Conservation (phyloP, 1,284 basidiomycete genomes). For the Ustilago trichophora region DNA sequence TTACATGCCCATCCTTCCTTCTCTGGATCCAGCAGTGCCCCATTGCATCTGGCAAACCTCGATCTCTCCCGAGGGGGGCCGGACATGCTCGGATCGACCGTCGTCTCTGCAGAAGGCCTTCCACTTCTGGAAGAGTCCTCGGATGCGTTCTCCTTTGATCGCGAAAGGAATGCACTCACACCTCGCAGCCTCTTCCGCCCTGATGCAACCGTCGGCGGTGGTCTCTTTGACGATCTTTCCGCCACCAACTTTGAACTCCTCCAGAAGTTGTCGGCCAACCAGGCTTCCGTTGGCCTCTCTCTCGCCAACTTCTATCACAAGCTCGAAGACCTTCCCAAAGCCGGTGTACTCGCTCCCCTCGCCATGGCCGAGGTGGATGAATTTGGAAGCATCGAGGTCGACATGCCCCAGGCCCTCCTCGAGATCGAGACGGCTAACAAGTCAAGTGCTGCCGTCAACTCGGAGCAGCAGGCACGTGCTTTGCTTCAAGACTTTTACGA, state of each 20-base stretch:
- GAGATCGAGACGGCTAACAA: conserved; percentile 41
- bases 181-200: conserved; percentile 30
- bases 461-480: conserved; percentile 47
- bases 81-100: conserved; percentile 6
- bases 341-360: conserved; percentile 31
- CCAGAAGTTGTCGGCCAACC: conserved; percentile 41
- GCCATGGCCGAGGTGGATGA: conserved; percentile 27
- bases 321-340: conserved; percentile 57
- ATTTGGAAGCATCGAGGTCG: conserved; percentile 27
- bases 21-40: not conserved
- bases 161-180: conserved; percentile 28
- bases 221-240: conserved; percentile 48
- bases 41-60: conserved; percentile 2
- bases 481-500: conserved; percentile 54
- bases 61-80: conserved; percentile 5
- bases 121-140: conserved; percentile 10
- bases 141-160: conserved; percentile 35
- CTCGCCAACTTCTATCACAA: conserved; percentile 51
- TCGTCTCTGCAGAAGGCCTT: conserved; percentile 4
- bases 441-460: conserved; percentile 44
- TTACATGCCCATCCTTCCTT: conserved; percentile 3
- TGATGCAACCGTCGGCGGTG: conserved; percentile 20
- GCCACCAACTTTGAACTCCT: conserved; percentile 52
- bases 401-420: conserved; percentile 34
- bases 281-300: conserved; percentile 18